These are phyloP conservation scores for Gossypium turneri DNA, from an alignment of 345 rosid species.

Conservation along the genomic window DNA sequence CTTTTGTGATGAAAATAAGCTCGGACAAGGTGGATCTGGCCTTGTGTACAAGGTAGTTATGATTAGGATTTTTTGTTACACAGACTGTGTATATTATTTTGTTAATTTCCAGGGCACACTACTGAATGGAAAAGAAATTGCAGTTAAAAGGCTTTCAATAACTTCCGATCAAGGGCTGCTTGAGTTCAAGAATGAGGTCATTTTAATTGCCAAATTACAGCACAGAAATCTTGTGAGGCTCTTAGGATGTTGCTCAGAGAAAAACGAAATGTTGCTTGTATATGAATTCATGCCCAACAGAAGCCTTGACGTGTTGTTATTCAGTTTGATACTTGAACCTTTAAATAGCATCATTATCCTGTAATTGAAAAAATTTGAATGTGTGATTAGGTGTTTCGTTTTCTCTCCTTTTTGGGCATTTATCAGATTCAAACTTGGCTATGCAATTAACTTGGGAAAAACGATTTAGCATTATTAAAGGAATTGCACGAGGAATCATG, in stretches of 20 bases:
- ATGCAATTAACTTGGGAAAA: not conserved
- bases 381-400: not conserved
- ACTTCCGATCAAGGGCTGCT: conserved; percentile 6
- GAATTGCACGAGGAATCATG: conserved; percentile 5
- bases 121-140: conserved; percentile 3
- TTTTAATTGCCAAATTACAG: conserved; percentile 10
- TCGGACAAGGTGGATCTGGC: conserved; percentile 14
- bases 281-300: conserved; percentile 31
- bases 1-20: not conserved
- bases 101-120: not conserved
- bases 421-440: not conserved
- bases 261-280: conserved; percentile 36
- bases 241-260: conserved; percentile 35
- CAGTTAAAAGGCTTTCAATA: conserved; percentile 10
- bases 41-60: not conserved
- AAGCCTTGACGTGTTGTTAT: conserved; percentile 13
- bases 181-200: conserved; percentile 17
- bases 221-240: conserved; percentile 42
- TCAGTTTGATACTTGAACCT: conserved; percentile 9
- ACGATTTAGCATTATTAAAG: not conserved
- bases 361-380: not conserved
- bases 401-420: not conserved
- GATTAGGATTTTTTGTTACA: not conserved
- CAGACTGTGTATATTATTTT: not conserved
- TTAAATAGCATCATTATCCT: not conserved